A percentile compares a stretch with the other conserved stretches of the same genome.
phyloP scores from a whole-genome alignment of 2,329 filamentous ascomycete species.

The Colletotrichum noveboracense region DNA sequence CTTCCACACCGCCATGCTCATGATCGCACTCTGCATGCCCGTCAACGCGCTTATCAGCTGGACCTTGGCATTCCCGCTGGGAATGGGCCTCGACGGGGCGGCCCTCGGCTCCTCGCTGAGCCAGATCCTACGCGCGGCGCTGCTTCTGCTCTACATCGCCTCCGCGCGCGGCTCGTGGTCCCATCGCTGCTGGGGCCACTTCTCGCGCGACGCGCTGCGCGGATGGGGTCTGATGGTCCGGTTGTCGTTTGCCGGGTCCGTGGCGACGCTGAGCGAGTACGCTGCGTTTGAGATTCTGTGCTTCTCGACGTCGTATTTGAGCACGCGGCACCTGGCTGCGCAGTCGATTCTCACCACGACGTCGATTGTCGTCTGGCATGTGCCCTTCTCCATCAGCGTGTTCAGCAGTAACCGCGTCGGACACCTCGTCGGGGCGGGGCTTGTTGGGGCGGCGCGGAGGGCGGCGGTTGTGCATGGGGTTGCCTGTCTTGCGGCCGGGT shows the following conservation, averaged over 20 bases:
- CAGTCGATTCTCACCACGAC: conserved; percentile 46
- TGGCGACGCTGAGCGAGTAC: conserved; percentile 48
- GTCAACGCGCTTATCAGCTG: conserved; percentile 55
- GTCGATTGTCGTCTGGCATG: conserved; percentile 45
- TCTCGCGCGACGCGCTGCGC: conserved; percentile 36
- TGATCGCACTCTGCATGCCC: conserved; percentile 51
- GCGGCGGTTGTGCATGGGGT: background rate
- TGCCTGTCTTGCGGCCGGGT: background rate
- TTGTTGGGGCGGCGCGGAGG: conserved; percentile 21
- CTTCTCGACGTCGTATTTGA: conserved; percentile 48
- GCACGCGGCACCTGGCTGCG: conserved; percentile 45
- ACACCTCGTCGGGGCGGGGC: conserved; percentile 44
- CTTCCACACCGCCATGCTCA: conserved; percentile 52
- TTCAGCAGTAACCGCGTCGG: conserved; percentile 46
- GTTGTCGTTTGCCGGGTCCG: conserved; percentile 42
- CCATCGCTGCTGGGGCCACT: conserved; percentile 49
- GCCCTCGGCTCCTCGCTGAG: conserved; percentile 53
- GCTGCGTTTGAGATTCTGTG: conserved; percentile 47
- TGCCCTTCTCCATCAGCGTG: conserved; percentile 47
- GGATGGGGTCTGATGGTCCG: conserved; percentile 45
- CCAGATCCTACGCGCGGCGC: conserved; percentile 52
- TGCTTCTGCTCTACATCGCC: conserved; percentile 47
- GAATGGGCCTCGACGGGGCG: conserved; percentile 54
- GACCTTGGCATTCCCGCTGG: conserved; percentile 46
- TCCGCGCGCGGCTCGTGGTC: conserved; percentile 44